phyloP scores from a whole-genome alignment of 352 stramenopile species.

The Phytophthora cajani region DNA sequence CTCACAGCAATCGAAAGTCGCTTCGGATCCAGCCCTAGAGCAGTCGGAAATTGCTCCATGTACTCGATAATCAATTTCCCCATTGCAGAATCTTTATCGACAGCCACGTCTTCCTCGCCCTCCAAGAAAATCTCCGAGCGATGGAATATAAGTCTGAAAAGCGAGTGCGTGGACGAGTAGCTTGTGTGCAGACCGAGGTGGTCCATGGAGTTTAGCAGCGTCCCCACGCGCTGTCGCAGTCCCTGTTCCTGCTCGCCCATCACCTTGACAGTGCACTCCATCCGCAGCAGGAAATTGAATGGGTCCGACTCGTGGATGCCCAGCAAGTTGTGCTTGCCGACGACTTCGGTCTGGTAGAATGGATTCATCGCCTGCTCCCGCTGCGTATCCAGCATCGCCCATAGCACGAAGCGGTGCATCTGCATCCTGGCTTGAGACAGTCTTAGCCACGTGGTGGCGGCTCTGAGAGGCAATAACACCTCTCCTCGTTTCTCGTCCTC shows the following conservation, averaged over 20 bases:
- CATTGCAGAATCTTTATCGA: slow-evolving; percentile 9
- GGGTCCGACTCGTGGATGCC: slow-evolving; percentile 64
- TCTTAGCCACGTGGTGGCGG: slow-evolving; percentile 47
- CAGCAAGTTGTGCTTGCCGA: slow-evolving; percentile 46
- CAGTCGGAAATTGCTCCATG: slow-evolving; percentile 51
- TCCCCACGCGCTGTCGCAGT: slow-evolving; percentile 47
- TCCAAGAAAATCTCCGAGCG: slow-evolving; percentile 54
- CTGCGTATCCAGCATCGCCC: slow-evolving; percentile 56
- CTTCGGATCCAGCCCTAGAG: slow-evolving; percentile 54
- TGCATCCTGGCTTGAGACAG: slow-evolving; percentile 56
- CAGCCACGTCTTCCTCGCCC: background rate
- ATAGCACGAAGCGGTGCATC: slow-evolving; percentile 70
- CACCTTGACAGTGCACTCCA: slow-evolving; percentile 63
- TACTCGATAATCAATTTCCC: slow-evolving; percentile 53
- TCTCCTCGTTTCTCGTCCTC: slow-evolving; percentile 37
- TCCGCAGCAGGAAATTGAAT: slow-evolving; percentile 70
- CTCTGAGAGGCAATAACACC: slow-evolving; percentile 27
- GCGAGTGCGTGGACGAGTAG: slow-evolving; percentile 66
- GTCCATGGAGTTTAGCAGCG: slow-evolving; percentile 54
- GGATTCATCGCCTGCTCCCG: slow-evolving; percentile 36
- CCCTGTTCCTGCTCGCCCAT: slow-evolving; percentile 40
- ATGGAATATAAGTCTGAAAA: slow-evolving; percentile 70
- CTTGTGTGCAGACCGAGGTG: slow-evolving; percentile 47
- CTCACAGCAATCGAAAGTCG: slow-evolving; percentile 68
- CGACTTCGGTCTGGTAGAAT: slow-evolving; percentile 60